These are phyloP conservation scores for Gypsophila paniculata DNA, from an alignment of 179 eudicot genomes.

Conservation along the genomic window DNA sequence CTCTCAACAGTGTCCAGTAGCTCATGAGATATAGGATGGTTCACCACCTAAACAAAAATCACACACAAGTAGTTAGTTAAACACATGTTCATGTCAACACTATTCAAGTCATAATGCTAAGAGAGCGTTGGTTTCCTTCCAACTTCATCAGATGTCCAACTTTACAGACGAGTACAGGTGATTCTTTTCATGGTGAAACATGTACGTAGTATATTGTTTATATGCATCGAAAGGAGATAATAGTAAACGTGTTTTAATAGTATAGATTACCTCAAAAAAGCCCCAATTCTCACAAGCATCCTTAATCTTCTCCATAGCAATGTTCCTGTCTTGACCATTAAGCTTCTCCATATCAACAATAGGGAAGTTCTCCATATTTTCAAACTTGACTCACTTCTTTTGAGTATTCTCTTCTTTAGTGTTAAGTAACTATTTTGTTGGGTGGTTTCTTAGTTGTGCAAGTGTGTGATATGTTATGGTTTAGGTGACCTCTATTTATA, in stretches of 20 bases:
- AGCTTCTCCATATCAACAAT: constrained; percentile 60
- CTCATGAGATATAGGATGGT: constrained; percentile 54
- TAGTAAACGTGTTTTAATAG: neutral
- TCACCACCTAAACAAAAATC: constrained; percentile 41
- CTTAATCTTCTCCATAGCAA: constrained; percentile 43
- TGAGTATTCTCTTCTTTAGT: neutral
- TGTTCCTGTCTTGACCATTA: constrained; percentile 49
- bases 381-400: constrained; percentile 10
- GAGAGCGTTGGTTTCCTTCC: no score
- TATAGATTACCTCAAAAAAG: constrained; percentile 52
- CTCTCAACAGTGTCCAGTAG: constrained; percentile 62
- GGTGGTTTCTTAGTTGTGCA: neutral
- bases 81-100: neutral
- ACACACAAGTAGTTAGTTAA: neutral
- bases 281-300: constrained; percentile 83
- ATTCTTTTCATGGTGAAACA: neutral
- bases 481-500: constrained; percentile 20
- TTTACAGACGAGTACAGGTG: neutral
- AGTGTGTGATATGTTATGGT: constrained; percentile 17
- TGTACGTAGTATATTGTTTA: neutral
- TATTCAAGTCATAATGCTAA: no score
- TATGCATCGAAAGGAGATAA: no score
- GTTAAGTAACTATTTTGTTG: neutral
- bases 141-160: neutral
- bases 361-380: constrained; percentile 53